Evolutionary conservation across 257 asterid species (phyloP).

Genomic region (Ehretia macrophylla): DNA sequence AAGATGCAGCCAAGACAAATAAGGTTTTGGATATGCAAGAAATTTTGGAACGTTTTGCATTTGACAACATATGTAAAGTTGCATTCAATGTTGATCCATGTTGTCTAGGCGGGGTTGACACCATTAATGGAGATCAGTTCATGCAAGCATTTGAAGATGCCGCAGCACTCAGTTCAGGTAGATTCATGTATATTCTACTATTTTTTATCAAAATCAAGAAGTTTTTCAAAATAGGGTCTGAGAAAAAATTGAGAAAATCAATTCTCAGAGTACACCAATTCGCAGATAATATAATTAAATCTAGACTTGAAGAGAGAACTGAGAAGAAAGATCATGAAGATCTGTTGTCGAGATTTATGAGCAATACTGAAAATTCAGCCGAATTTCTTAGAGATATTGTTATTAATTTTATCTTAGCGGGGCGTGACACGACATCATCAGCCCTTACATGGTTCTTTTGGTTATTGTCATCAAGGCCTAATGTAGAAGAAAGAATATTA

Average conservation of each 20-base stretch:
- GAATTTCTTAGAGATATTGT: conserved; percentile 51
- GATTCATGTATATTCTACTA: conserved; percentile 32
- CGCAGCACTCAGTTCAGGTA: conserved; percentile 17
- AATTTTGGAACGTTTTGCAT: conserved; percentile 57
- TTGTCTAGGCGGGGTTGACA: conserved; percentile 26
- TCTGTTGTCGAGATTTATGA: conserved; percentile 48
- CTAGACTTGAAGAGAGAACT: conserved; percentile 29
- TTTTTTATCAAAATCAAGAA: conserved; percentile 41
- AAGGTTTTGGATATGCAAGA: conserved; percentile 52
- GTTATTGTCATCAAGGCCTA: conserved; percentile 30
- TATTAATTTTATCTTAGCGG: conserved; percentile 63
- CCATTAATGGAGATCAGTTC: conserved; percentile 40
- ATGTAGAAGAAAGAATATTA: conserved; percentile 36
- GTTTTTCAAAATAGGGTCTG: conserved; percentile 39
- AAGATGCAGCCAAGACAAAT: conserved; percentile 13
- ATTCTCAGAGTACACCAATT: conserved; percentile 31
- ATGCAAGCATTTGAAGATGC: conserved; percentile 45
- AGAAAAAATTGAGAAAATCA: conserved; percentile 25
- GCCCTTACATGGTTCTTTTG: conserved; percentile 74
- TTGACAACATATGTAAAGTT: conserved; percentile 58
- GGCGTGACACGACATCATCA: conserved; percentile 64
- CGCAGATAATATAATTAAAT: conserved; percentile 33
- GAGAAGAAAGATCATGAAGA: conserved; percentile 25
- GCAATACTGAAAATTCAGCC: conserved; percentile 42
- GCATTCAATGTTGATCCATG: conserved; percentile 70